Evolutionary conservation across 192 early-diverging fungal species (phyloP).

Genomic region (Coemansia furcata): DNA sequence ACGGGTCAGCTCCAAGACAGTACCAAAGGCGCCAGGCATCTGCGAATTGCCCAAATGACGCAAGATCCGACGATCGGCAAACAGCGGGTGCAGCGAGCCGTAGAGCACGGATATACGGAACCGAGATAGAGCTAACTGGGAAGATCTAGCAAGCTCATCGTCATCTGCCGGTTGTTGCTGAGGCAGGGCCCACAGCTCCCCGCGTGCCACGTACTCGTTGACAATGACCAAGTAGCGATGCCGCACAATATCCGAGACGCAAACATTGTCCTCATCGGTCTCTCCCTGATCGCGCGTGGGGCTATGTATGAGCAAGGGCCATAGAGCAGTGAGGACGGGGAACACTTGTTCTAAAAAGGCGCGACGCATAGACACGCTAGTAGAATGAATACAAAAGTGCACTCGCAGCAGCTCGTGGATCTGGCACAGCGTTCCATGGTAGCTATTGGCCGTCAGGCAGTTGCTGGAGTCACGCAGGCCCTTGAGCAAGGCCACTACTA

Average conservation of each 20-base stretch:
- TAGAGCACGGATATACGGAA: conserved; percentile 49
- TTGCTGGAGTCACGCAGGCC: conserved; percentile 51
- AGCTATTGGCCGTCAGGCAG: conserved; percentile 60
- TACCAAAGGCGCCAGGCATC: conserved; percentile 38
- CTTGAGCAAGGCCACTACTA: conserved; percentile 53
- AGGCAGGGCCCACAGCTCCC: conserved; percentile 34
- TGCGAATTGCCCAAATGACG: conserved; percentile 11
- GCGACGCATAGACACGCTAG: conserved; percentile 7
- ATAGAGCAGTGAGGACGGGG: conserved; percentile 40
- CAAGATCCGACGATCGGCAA: conserved; percentile 6
- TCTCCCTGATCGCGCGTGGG: conserved; percentile 23
- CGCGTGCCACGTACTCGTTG: conserved; percentile 44
- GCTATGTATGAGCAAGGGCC: conserved; percentile 27
- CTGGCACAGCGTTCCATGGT: conserved; percentile 76
- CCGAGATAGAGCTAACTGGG: conserved; percentile 28
- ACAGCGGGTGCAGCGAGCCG: conserved; percentile 42
- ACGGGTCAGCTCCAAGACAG: conserved; percentile 34
- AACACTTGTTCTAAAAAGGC: conserved; percentile 32
- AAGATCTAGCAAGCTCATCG: conserved; percentile 2
- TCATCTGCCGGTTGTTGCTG: conserved; percentile 12
- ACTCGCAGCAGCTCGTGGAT: conserved; percentile 66
- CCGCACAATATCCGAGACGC: conserved; percentile 54
- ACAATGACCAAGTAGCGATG: conserved; percentile 36
- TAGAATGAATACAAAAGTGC: conserved; percentile 52
- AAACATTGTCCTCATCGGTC: conserved; percentile 1